Base-by-base conservation (phyloP, 2,329 filamentous ascomycete genomes). In the Phialophora chinensis region DNA sequence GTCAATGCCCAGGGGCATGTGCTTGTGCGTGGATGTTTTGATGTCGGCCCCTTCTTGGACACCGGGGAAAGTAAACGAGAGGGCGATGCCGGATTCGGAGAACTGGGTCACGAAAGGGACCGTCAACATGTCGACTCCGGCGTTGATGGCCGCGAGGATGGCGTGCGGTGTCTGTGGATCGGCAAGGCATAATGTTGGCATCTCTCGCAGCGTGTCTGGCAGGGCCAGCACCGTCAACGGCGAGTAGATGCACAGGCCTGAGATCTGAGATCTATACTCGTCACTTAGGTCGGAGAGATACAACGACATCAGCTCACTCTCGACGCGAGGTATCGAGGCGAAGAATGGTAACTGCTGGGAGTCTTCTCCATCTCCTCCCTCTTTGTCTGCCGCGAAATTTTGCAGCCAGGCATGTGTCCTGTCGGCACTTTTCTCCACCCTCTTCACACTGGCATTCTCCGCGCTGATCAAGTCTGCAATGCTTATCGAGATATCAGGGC, bases 21-120 rank as follows among this genome's bases (percentile, higher is more conserved):
- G 17, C 38, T 5, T 42, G 38, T 58, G 62, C 3, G 72, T 49
- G 31, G 20, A 4, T 0, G 8, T 29, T 29, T 55, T 12, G n/a
- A 6, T 17, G 49, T 27, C 6, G 5, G 23, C 1, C 7, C 6
- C 14, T 6, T 72, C 54, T 0, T 77, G 75, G 2, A 78, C 74
- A 6, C 63, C 66, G 3, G 91, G 89, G 74, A 98, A 96, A 2
- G 80, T 79, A 74, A 98, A 98, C 23, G 87, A 85, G 23, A 98
- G 81, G 0, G 92, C 93, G 33, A 98, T 89, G 1, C 95, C 95
- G 0, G 90, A 88, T 76, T 99, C 93, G 0, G 93, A 95, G 4
- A 87, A 85, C 38, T 81, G 80, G 60, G 88, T 88, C 61, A 95
- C 80, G 74, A 97, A 95, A 0, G 92, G 89, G 1, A 95, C 78